Base-by-base conservation (phyloP, 2,329 filamentous ascomycete genomes). In the Colletotrichum neosansevieriae region DNA sequence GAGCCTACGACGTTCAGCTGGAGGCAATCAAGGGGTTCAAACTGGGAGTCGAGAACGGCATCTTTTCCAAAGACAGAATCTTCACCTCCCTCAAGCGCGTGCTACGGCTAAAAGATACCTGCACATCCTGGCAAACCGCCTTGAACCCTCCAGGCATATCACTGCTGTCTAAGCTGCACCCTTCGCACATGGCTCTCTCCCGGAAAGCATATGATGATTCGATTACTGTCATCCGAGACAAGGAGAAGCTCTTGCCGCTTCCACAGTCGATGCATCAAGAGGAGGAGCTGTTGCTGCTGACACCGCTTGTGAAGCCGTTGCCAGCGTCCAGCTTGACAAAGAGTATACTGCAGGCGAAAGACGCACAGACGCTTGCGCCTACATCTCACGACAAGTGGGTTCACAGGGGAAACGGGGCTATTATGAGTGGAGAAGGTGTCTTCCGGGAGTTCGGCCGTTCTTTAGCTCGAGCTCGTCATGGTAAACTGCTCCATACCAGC, bases 381-480 rank as follows among this genome's bases (percentile, higher is more conserved):
- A 82, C 76, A 1, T 76, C 82, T 11, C 86, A 89, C 60, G 89
- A 91, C 63, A 83, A 78, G 69, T 88, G 85, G 84, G 71, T 78
- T 68, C 90, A 85, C 81, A 75, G 90, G 82, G 82, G 90, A 80
- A 77, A 88, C 73, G 81, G 86, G 61, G 79, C 89, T 71, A 86
- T 97, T 19, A 94, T 97, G 91, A 97, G 92, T 72, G 95, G 95
- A 32, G 95, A 98, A 79, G 91, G 92, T 34, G 94, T 98, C 0
- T 98, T 98, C 74, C 87, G 94, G 73, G 94, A 97, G 76, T 86
- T 98, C 24, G 95, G 95, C 1, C 89, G 93, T 73, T 93, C 93
- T 6, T 82, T 98, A n/a, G 94, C 95, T 11, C 87, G 95, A 59
- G 92, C 94, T 71, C 86, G 94, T 21, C 94, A 92, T 73, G 94